phyloP scores from a whole-genome alignment of 805 yeast genomes.

The Dipodascus geniculatus region DNA sequence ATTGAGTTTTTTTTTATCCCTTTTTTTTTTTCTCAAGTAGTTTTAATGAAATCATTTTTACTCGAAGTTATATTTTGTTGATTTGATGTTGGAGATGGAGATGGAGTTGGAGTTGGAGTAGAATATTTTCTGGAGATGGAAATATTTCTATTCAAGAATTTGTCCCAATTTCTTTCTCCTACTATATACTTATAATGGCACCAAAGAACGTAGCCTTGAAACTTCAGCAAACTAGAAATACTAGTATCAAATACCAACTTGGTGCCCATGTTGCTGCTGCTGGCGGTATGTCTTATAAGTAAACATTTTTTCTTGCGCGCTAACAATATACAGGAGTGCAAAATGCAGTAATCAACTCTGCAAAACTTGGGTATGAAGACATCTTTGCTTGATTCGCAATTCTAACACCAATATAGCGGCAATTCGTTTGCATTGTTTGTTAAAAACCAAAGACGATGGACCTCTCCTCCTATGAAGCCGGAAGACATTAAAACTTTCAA shows the following conservation, averaged over 20 bases:
- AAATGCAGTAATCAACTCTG: conserved; percentile 51
- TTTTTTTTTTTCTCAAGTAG: background rate
- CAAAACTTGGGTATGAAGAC: conserved; percentile 29
- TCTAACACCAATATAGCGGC: conserved; percentile 29
- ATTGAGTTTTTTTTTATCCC: background rate
- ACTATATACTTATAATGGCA: background rate
- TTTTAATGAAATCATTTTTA: background rate
- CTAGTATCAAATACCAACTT: conserved; percentile 1
- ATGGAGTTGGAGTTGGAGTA: no score
- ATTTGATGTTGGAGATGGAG: background rate
- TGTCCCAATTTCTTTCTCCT: no score
- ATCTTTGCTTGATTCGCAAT: conserved; percentile 15
- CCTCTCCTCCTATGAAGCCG: conserved; percentile 58
- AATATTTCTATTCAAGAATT: background rate
- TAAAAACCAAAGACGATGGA: conserved; percentile 88
- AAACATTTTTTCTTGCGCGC: no score
- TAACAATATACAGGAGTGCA: conserved; percentile 33
- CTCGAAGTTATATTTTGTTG: background rate
- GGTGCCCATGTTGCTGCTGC: conserved; percentile 86
- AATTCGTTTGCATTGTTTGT: conserved; percentile 85
- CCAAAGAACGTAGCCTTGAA: conserved; percentile 9
- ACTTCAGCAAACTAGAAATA: conserved; percentile 6
- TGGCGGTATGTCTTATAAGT: conserved; percentile 51
- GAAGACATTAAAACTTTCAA: conserved; percentile 61
- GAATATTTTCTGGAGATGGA: no score